Base-by-base conservation (phyloP, 306 rosid species). In the Comarum palustre region DNA sequence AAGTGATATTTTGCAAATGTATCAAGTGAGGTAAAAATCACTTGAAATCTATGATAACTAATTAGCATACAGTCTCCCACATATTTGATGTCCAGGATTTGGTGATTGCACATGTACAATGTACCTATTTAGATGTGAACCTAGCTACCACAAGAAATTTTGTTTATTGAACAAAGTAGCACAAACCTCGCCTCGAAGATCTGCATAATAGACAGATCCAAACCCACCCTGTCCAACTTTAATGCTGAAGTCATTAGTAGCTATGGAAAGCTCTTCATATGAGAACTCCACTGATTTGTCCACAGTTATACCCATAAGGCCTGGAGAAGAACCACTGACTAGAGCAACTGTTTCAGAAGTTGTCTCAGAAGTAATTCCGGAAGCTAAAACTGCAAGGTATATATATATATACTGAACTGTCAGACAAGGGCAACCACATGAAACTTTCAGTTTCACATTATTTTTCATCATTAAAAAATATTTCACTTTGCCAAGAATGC, bases 151-250 rank as follows among this genome's bases (percentile, higher is more conserved):
- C 20, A 48, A 10, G 29, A 47, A 69, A 46, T 13, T 59, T 59
- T 4, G 7, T 34, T 51, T 24, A 7, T 69, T n/a, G 50, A 66
- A 50, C 17, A 32, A 8, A n/a, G 39, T 8, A 52, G 25, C 50
- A 61, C 88, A 42, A 74, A 90, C 96, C 96, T 90, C 96, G 41
- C 86, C 87, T 73, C 91, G 76, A 31, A 88, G 89, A 75, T 88
- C 85, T 24, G 93, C 91, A 61, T 84, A 86, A 80, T 76, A 90
- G 70, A 90, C 96, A 32, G 80, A 46, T 70, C 93, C 96, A 88
- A 85, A 90, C 31, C 93, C 96, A 50, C 96, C 96, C 82, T 81
- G 86, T 62, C 96, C 96, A 31, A 90, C 85, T 78, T 76, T 90
- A 45, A 27, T 6, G 67, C 83, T 82, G 72, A 90, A 90, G 66